phyloP scores from a whole-genome alignment of 768 basidiomycete genomes.

The Lentinula aciculospora region DNA sequence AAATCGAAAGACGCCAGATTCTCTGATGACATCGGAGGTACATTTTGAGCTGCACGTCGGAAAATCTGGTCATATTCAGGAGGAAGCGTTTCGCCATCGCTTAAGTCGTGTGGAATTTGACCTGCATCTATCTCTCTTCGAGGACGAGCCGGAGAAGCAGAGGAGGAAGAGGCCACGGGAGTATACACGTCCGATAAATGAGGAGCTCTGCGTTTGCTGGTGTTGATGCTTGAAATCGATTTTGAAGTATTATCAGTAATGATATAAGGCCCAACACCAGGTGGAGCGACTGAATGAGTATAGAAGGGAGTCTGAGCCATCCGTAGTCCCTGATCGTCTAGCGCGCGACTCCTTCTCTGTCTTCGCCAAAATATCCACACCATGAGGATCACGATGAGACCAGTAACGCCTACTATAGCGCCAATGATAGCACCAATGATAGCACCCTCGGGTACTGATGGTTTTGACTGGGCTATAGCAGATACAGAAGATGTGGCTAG shows the following conservation, averaged over 20 bases:
- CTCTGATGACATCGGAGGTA: background rate
- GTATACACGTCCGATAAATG: background rate
- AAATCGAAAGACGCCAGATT: background rate
- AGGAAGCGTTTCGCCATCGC: constrained; percentile 16
- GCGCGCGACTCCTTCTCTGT: background rate
- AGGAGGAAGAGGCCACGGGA: background rate
- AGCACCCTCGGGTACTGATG: constrained; percentile 19
- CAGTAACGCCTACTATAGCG: constrained; percentile 25
- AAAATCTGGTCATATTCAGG: constrained; percentile 26
- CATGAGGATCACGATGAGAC: constrained; percentile 18
- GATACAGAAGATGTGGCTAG: constrained; percentile 3
- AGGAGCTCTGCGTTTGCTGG: background rate
- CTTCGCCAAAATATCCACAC: constrained; percentile 16
- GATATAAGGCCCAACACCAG: background rate
- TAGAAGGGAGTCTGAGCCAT: background rate
- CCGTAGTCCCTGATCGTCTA: background rate
- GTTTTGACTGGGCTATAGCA: background rate
- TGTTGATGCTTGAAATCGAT: no score
- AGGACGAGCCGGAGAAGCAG: background rate
- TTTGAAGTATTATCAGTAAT: no score
- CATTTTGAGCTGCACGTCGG: background rate
- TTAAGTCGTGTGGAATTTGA: constrained; percentile 9
- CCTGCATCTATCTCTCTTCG: constrained; percentile 21
- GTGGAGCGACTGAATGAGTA: background rate
- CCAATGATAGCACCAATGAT: constrained; percentile 38